phyloP scores from a whole-genome alignment of 768 basidiomycete genomes.

The Xerocomellus dryophilus region DNA sequence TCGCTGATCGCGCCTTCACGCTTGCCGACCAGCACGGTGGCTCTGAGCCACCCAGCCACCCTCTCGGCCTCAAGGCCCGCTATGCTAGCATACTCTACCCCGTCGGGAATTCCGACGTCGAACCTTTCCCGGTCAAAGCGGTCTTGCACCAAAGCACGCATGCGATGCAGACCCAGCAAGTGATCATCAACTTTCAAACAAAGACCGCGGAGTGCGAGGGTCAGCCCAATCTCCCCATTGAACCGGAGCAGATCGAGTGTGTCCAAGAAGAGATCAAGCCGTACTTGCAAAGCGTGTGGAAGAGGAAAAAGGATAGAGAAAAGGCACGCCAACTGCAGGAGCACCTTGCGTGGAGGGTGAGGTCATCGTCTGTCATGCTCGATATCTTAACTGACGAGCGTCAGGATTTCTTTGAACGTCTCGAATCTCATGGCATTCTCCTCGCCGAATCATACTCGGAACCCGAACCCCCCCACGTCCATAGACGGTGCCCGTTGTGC shows the following conservation, averaged over 20 bases:
- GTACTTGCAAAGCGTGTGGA: conserved; percentile 12
- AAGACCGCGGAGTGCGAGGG: conserved; percentile 15
- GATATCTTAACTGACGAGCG: neutral
- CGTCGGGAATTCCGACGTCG: neutral
- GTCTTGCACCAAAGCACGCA: conserved; percentile 13
- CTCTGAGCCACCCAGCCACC: neutral
- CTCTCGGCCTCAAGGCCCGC: conserved; percentile 5
- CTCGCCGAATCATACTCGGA: neutral
- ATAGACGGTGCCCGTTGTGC: conserved; percentile 16
- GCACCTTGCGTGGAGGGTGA: conserved; percentile 14
- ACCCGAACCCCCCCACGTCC: neutral
- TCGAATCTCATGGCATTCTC: conserved; percentile 8
- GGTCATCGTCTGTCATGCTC: neutral
- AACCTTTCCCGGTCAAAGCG: conserved; percentile 11
- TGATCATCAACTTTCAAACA: conserved; percentile 18
- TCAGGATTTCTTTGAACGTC: conserved; percentile 18
- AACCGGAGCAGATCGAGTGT: conserved; percentile 18
- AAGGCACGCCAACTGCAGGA: conserved; percentile 2
- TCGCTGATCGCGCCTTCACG: conserved; percentile 19
- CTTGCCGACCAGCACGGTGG: conserved; percentile 7
- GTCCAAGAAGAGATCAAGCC: conserved; percentile 14
- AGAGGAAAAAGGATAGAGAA: conserved; percentile 2
- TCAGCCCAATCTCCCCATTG: conserved; percentile 15
- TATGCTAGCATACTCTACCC: conserved; percentile 18
- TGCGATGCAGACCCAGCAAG: conserved; percentile 4